phyloP scores from a whole-genome alignment of 768 basidiomycete genomes.

The Psilocybe azurescens region DNA sequence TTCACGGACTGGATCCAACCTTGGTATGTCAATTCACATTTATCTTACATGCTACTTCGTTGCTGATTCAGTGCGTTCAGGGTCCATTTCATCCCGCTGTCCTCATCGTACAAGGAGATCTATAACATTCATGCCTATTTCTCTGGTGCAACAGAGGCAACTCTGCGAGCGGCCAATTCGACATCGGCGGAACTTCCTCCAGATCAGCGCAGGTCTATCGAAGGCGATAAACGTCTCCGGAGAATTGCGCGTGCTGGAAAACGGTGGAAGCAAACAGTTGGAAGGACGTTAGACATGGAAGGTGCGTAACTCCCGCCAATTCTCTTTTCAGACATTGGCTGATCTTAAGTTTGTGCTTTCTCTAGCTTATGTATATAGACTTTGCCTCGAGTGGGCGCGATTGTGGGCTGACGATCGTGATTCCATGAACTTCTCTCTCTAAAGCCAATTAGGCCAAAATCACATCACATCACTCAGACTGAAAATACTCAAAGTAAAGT shows the following conservation, averaged over 20 bases:
- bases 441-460: constrained; percentile 2
- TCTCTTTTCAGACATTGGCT: constrained; percentile 14
- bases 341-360: constrained; percentile 3
- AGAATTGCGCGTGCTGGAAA: constrained; percentile 93
- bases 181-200: constrained; percentile 40
- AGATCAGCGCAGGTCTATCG: constrained; percentile 42
- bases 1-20: constrained; percentile 93
- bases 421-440: constrained; percentile 52
- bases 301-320: constrained; percentile 48
- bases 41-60: background rate
- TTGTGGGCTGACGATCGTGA: constrained; percentile 87
- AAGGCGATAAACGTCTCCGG: constrained; percentile 75
- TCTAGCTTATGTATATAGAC: constrained; percentile 83
- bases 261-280: constrained; percentile 87
- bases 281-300: constrained; percentile 91
- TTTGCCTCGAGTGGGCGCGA: constrained; percentile 89
- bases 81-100: constrained; percentile 95
- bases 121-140: constrained; percentile 96
- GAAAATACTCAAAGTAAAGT: background rate
- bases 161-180: constrained; percentile 57
- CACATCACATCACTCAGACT: background rate
- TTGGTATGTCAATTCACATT: constrained; percentile 47
- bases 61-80: constrained; percentile 39
- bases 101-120: constrained; percentile 85
- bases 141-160: constrained; percentile 76